These are phyloP conservation scores for Medicago truncatula DNA, from an alignment of 306 rosid genomes.

Conservation along the genomic window DNA sequence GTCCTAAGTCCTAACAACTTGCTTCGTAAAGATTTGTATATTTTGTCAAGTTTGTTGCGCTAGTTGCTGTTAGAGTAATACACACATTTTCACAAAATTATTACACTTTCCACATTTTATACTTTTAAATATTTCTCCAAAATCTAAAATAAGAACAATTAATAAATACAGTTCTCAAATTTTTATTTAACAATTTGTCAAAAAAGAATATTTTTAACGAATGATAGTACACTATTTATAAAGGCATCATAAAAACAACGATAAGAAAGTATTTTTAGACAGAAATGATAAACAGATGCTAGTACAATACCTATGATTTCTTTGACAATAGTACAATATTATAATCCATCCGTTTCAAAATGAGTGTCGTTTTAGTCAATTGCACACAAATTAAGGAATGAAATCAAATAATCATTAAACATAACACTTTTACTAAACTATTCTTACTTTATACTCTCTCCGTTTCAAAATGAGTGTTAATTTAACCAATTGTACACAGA, in stretches of 20 bases:
- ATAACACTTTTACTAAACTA: no score
- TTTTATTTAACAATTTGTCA: neutral
- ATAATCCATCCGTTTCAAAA: no score
- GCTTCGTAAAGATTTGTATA: slow-evolving; percentile 30
- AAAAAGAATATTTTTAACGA: neutral
- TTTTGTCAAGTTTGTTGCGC: slow-evolving; percentile 45
- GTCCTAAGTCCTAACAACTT: slow-evolving; percentile 42
- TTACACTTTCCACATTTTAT: neutral
- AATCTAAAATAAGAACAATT: neutral
- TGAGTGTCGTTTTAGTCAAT: no score
- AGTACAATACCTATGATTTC: neutral
- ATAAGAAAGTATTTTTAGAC: neutral
- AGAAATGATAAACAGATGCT: neutral
- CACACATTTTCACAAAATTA: neutral
- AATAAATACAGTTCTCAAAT: no score
- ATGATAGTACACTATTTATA: no score
- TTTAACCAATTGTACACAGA: no score
- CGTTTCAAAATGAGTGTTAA: no score
- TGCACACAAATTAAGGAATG: no score
- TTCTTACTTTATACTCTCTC: no score
- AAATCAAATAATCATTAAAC: no score
- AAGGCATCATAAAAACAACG: no score
- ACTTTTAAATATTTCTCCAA: neutral
- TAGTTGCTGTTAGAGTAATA: slow-evolving; percentile 42
- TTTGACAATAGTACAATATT: neutral